Conservation (phyloP, 164 flowering plant genomes). For the Liquidambar formosana region DNA sequence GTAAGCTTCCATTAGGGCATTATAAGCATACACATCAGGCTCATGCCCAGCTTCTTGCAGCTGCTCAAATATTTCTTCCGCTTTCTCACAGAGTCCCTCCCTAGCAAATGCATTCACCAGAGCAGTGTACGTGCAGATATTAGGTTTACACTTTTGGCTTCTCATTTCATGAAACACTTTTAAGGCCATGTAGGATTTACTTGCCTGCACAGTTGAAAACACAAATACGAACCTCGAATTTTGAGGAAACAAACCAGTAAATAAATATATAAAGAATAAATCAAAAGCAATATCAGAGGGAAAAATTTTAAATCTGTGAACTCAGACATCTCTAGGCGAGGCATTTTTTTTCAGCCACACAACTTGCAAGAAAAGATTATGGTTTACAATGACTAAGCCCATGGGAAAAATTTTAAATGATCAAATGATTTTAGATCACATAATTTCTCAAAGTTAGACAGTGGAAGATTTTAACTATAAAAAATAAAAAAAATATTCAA, state of each 20-base stretch:
- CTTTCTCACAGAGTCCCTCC: conserved; percentile 89
- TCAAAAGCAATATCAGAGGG: no score
- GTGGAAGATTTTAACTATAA: no score
- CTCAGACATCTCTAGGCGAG: no score
- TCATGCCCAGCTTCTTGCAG: conserved; percentile 84
- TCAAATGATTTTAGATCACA: no score
- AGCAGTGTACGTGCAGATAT: conserved; percentile 87
- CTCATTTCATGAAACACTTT: conserved; percentile 78
- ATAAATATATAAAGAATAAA: no score
- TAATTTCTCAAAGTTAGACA: no score
- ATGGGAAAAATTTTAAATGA: no score
- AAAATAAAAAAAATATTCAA: no score
- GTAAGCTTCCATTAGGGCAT: conserved; percentile 96
- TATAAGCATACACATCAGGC: conserved; percentile 93
- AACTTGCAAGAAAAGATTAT: no score
- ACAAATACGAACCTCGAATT: background rate
- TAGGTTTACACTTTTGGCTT: conserved; percentile 61
- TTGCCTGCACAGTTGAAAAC: conserved; percentile 38
- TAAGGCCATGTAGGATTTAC: conserved; percentile 71
- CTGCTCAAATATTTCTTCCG: conserved; percentile 85
- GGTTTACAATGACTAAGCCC: no score
- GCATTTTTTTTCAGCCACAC: no score
- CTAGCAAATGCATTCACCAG: conserved; percentile 89
- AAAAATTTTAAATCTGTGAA: no score
- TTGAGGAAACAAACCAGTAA: background rate